These are phyloP conservation scores for Salix brachista DNA, from an alignment of 345 rosid genomes.

Conservation along the genomic window DNA sequence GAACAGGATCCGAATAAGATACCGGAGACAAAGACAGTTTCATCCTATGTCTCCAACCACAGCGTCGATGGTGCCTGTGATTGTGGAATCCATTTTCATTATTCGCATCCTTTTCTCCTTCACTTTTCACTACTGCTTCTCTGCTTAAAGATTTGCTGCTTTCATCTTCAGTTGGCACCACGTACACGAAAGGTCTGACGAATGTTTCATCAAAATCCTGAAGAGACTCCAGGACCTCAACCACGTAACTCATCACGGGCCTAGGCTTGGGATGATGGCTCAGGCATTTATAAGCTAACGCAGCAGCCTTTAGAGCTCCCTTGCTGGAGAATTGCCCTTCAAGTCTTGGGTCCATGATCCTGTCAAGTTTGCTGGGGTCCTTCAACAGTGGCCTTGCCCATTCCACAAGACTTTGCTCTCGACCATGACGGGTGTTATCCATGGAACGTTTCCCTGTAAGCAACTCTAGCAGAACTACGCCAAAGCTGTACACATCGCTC, in stretches of 20 bases:
- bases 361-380: conserved; percentile 49
- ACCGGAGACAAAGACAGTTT: conserved; percentile 22
- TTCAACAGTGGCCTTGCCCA: conserved; percentile 61
- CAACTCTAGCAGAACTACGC: conserved; percentile 66
- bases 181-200: conserved; percentile 41
- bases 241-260: conserved; percentile 63
- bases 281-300: conserved; percentile 55
- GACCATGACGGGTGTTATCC: conserved; percentile 45
- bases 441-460: conserved; percentile 55
- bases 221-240: conserved; percentile 51
- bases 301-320: conserved; percentile 52
- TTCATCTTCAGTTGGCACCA: conserved; percentile 34
- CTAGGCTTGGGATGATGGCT: conserved; percentile 59
- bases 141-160: conserved; percentile 7
- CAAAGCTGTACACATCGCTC: conserved; percentile 75
- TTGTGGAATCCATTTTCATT: conserved; percentile 8
- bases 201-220: conserved; percentile 45
- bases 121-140: not conserved
- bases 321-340: conserved; percentile 50
- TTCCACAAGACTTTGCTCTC: conserved; percentile 53
- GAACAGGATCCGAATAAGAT: conserved; percentile 39
- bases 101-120: conserved; percentile 12
- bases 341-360: conserved; percentile 56
- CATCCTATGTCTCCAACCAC: conserved; percentile 22
- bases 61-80: not conserved